These are phyloP conservation scores for Pyrus betulifolia DNA, from an alignment of 306 rosid species.

Conservation along the genomic window DNA sequence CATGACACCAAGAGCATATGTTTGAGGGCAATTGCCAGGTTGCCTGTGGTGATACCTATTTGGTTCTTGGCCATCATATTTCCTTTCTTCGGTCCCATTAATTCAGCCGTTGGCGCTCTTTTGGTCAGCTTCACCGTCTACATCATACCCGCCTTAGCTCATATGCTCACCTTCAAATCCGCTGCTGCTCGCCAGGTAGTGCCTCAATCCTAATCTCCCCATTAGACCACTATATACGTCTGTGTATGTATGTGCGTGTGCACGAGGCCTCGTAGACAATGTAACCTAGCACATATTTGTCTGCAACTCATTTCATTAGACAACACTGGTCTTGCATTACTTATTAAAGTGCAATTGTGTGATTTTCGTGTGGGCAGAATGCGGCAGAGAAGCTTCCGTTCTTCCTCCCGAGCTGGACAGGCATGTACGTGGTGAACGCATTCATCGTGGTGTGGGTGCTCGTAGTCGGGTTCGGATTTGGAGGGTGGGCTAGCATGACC, in stretches of 20 bases:
- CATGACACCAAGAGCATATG: slow-evolving; percentile 87
- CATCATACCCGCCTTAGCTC: slow-evolving; percentile 83
- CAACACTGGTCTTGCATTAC: neutral
- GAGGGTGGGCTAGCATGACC: slow-evolving; percentile 95
- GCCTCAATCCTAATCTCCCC: neutral
- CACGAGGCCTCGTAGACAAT: neutral
- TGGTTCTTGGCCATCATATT: slow-evolving; percentile 94
- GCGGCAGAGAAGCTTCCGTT: slow-evolving; percentile 79
- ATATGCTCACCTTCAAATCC: slow-evolving; percentile 80
- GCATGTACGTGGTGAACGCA: slow-evolving; percentile 54
- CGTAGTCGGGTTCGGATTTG: slow-evolving; percentile 79
- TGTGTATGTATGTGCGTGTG: neutral
- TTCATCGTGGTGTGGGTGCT: slow-evolving; percentile 73
- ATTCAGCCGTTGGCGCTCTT: slow-evolving; percentile 95
- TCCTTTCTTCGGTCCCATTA: slow-evolving; percentile 97
- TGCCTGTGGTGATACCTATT: slow-evolving; percentile 90
- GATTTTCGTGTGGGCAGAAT: slow-evolving; percentile 36
- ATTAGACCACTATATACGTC: neutral
- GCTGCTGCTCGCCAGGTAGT: slow-evolving; percentile 82
- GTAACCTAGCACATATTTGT: neutral
- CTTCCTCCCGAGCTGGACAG: slow-evolving; percentile 67
- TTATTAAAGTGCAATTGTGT: neutral
- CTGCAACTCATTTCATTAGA: neutral
- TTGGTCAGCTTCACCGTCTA: slow-evolving; percentile 94
- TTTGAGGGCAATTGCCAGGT: slow-evolving; percentile 78